Evolutionary conservation across 192 early-diverging fungal genomes (phyloP), one percentile per base, ranked within the genome.

Genomic region (Podila minutissima): DNA sequence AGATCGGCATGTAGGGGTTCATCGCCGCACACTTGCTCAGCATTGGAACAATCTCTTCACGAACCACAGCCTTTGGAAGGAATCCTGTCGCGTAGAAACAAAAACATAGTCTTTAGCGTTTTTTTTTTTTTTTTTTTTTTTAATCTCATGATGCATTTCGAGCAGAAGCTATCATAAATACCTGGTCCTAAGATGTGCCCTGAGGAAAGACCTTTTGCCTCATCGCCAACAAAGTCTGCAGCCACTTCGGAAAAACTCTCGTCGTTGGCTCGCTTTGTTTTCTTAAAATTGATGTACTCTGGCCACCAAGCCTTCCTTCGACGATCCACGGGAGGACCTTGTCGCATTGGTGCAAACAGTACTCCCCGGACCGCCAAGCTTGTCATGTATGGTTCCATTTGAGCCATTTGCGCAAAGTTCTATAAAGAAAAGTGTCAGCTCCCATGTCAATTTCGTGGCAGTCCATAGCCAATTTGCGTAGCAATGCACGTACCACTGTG

Each of bases 301-400:
- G 76, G 76, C 76, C 76, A 79, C 70, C 70, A 79, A 32, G 71
- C 69, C 41, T 72, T 79, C 66, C 66, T 79, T 17, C 48, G 64
- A 11, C 61, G 65, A 2, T 60, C 38, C 2, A 60, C 20, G 2
- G 70, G 28, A 5, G 69, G 76, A 10, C 70, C 61, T 33, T 64
- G 46, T 24, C 58, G 61, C 5, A 49, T 68, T 12, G 76, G 76
- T n/a, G 76, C 76, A 68, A 67, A 68, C 3, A 79, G 24, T 33
- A 79, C 26, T 1, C 76, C 70, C 11, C 76, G 69, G 17, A 79
- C 70, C 2, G 66, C 55, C 11, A 79, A 49, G 4, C 68, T 71
- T 26, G 64, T 79, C 76, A 79, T 72, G 55, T 79, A 79, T 2
- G 76, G 76, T 46, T 79, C 69, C 76, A 79, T 72, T 24, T 79